Conservation (phyloP, 768 basidiomycete species). For the Suillus alpinus region DNA sequence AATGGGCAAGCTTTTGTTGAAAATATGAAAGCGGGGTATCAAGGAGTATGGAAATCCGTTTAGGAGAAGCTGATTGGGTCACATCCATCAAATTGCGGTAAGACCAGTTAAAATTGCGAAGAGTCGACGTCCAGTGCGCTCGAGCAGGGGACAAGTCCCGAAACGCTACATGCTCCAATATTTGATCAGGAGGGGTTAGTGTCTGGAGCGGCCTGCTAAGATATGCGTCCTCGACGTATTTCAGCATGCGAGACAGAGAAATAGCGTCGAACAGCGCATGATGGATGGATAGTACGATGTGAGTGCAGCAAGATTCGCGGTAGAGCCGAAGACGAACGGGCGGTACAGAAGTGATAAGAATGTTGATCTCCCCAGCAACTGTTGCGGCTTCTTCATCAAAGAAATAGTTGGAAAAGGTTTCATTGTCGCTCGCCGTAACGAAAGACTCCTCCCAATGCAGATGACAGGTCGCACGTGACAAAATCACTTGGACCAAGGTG, state of each 20-base stretch:
- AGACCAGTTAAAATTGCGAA: constrained; percentile 21
- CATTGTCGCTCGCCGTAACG: constrained; percentile 7
- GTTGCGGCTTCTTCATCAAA: constrained; percentile 16
- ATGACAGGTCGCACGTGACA: constrained; percentile 12
- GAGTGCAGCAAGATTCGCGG: constrained; percentile 2
- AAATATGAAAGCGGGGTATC: constrained; percentile 17
- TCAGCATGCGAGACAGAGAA: constrained; percentile 28
- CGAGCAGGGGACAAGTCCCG: constrained; percentile 13
- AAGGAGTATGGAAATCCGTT: constrained; percentile 12
- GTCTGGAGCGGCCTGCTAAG: constrained; percentile 8
- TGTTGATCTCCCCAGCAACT: constrained; percentile 25
- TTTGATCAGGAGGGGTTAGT: constrained; percentile 10
- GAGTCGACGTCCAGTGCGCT: constrained; percentile 23
- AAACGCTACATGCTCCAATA: constrained; percentile 23
- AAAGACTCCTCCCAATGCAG: constrained; percentile 18
- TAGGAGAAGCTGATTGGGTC: constrained; percentile 9
- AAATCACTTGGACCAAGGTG: constrained; percentile 27
- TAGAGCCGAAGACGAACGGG: constrained; percentile 16
- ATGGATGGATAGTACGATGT: constrained; percentile 30
- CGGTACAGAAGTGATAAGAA: constrained; percentile 13
- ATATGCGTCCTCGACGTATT: constrained; percentile 24
- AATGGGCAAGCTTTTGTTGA: constrained; percentile 16
- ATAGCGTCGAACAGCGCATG: constrained; percentile 33
- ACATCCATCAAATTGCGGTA: constrained; percentile 5
- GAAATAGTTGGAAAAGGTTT: constrained; percentile 22